Percentiles rank a stretch among this genome's conserved stretches.
Conservation (phyloP, 2,329 filamentous ascomycete genomes). For the Didymella arachidicola region DNA sequence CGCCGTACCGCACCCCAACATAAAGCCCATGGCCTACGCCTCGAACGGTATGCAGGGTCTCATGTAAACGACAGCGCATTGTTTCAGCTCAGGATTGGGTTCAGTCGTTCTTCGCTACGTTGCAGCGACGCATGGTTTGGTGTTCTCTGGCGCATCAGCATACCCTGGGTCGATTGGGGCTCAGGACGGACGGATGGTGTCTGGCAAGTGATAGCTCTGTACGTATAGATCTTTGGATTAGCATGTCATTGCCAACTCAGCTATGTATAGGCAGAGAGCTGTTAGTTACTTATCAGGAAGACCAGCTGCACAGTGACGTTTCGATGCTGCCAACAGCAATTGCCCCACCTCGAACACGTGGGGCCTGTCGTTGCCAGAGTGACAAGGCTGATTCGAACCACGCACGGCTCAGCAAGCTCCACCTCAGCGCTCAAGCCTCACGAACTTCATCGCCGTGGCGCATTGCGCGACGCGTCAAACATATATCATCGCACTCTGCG, state of each 20-base stretch:
- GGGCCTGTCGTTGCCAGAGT: conserved; percentile 9
- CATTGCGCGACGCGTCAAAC: conserved; percentile 4
- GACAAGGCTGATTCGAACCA: conserved; percentile 12
- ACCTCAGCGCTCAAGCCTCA: conserved; percentile 17
- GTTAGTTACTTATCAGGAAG: background rate
- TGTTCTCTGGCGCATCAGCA: conserved; percentile 49
- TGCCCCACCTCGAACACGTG: conserved; percentile 13
- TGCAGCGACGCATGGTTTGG: conserved; percentile 48
- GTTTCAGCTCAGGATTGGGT: conserved; percentile 11
- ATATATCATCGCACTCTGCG: conserved; percentile 1
- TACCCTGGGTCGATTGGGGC: conserved; percentile 31
- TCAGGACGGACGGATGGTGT: conserved; percentile 11
- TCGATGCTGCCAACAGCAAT: conserved; percentile 7
- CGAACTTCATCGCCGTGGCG: conserved; percentile 5
- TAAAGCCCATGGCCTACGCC: conserved; percentile 92
- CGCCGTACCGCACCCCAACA: conserved; percentile 93
- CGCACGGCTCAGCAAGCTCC: conserved; percentile 17
- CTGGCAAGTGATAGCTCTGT: conserved; percentile 13
- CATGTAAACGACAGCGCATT: conserved; percentile 60
- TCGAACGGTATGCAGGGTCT: conserved; percentile 80
- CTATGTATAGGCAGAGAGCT: conserved; percentile 3
- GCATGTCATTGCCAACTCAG: conserved; percentile 15
- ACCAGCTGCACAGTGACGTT: conserved; percentile 16
- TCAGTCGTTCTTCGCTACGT: conserved; percentile 27
- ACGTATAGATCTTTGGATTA: conserved; percentile 20